Conservation (phyloP, 106 monocot species). For the Platanthera guangdongensis region DNA sequence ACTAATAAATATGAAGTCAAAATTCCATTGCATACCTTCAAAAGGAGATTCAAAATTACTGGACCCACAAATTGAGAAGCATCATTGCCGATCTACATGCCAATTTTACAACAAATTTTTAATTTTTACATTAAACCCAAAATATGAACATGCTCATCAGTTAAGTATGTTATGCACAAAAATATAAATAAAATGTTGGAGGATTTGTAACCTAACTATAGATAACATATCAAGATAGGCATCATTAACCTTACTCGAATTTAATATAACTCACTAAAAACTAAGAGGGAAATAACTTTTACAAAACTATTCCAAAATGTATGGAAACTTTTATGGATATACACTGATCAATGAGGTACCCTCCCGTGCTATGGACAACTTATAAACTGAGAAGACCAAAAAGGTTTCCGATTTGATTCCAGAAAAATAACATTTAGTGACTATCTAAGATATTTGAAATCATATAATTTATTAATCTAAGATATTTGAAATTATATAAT, state of each 20-base stretch:
- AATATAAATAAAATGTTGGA: background rate
- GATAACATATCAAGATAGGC: background rate
- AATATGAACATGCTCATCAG: background rate
- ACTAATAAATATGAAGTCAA: background rate
- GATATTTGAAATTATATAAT: background rate
- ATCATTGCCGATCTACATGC: slow-evolving; percentile 88
- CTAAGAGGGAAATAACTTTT: background rate
- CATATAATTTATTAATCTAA: background rate
- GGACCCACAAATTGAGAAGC: slow-evolving; percentile 97
- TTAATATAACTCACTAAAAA: background rate
- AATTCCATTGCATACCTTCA: slow-evolving; percentile 35
- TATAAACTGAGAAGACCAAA: background rate
- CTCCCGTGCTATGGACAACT: background rate
- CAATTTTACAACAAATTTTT: background rate
- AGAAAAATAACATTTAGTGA: too few species aligned
- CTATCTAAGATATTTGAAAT: too few species aligned
- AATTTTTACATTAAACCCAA: background rate
- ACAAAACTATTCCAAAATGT: background rate
- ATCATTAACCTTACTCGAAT: background rate
- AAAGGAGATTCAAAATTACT: slow-evolving; percentile 60
- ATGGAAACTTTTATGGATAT: background rate
- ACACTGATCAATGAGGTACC: background rate
- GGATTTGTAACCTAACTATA: background rate
- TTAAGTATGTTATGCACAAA: background rate
- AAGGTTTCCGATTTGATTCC: too few species aligned